Evolutionary conservation across 331 rosid species (phyloP), one percentile per base, ranked within the genome.

Genomic region (Quercus phellos): DNA sequence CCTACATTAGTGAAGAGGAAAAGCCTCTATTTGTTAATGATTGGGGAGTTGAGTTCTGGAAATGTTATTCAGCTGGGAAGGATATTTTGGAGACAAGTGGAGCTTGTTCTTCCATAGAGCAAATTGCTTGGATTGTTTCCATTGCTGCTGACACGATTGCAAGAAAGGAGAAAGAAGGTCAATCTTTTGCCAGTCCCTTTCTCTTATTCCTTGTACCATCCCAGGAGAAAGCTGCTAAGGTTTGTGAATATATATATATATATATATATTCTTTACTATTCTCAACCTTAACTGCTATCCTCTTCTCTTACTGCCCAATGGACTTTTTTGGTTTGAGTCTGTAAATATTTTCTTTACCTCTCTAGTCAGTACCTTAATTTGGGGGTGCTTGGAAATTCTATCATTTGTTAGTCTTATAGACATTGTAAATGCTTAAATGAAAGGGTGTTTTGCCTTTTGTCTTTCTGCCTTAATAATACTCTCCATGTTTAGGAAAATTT

Each of bases 1-100:
- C 84, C 30, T 78, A 67, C 76, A 78, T 69, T 56, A 85, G 73
- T 27, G 84, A 84, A 77, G 96, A 90, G 89, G 90, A 78, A 19
- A 86, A 85, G 67, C 88, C 97, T 53, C 83, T 89, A 60, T 89
- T 86, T 79, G 81, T 76, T 75, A 79, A 88, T 68, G 17, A 89
- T 10, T 94, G 99, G 99, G 99, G 99, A 9, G 83, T 90, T 75
- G 97, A 92, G 76, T 94, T 94, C 83, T 90, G 89, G 82, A 94
- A 84, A 80, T 82, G 81, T 79, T 90, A 82, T 87, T 87, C 94
- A 64, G 76, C 87, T 42, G 96, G 91, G 58, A 88, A 88, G 76
- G 90, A 92, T 88, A 74, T 92, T n/a, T 11, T 94, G 53, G 98
- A 92, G 70, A 89, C 92, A 50, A 78, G 90, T 79, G 93, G 94